Base-by-base conservation (phyloP, 352 stramenopile species). In the Globisporangium middletonii region DNA sequence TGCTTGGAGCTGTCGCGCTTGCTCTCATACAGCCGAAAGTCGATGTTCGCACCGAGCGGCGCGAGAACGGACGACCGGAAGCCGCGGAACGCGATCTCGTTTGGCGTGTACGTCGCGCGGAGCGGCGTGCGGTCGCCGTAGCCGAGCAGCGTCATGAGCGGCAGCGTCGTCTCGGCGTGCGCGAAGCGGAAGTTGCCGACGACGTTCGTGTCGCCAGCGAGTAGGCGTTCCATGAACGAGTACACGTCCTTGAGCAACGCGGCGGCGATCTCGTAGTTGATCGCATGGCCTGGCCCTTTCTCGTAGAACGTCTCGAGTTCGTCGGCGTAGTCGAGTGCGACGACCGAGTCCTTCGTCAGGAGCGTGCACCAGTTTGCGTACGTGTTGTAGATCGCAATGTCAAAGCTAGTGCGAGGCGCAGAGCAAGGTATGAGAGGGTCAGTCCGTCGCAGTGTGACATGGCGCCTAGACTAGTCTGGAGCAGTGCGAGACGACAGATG, bases 91-190 rank as follows among this genome's bases (percentile, higher is more conserved):
- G 55, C 49, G 47, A 87, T 77, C 6, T 67, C 59, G 16, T 47
- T 38, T 1, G 57, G n/a, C 0, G 72, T 65, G 35, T 23, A 65
- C 68, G 28, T 68, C 66, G 15, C 70, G 6, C 66, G n/a, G 4
- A 83, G 57, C 48, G 46, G 50, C 6, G 62, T 58, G 5, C 57
- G 67, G 50, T 71, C 61, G n/a, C 68, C 63, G 12, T 79, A 69
- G 4, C 77, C 76, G 63, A 92, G 65, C 16, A 92, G 62, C 19
- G 67, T 81, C 70, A 87, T 77, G 12, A 92, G 68, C 15, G 82
- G 79, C 13, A 92, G 57, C 45, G 74, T 81, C 18, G 82, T 92
- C 62, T 92, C 79, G 13, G 79, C 79, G 50, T 92, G 77, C 1
- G 77, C 79, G 30, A 86, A 84, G 52, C 65, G 71, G 49, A 86